Conservation (phyloP, 2,329 filamentous ascomycete genomes). For the Colletotrichum australisinense region DNA sequence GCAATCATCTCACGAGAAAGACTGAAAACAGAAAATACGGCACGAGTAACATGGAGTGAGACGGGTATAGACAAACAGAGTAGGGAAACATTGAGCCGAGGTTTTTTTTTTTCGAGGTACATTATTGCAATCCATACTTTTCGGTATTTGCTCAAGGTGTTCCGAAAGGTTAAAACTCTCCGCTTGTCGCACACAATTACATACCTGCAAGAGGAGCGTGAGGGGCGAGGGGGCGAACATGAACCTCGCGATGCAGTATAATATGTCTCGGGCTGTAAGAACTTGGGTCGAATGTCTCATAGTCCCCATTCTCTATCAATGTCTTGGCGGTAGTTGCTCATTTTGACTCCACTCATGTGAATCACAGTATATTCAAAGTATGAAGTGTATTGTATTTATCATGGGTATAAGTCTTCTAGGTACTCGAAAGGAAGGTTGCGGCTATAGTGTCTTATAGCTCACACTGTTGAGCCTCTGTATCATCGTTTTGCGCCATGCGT, state of each 20-base stretch:
- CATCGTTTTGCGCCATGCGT: constrained; percentile 39
- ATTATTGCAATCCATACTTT: background rate
- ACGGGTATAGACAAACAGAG: background rate
- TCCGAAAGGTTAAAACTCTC: background rate
- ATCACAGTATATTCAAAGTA: no score
- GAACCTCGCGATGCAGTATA: no score
- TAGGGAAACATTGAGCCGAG: background rate
- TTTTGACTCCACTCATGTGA: background rate
- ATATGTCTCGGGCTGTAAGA: no score
- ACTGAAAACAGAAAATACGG: background rate
- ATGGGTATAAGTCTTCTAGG: constrained; percentile 27
- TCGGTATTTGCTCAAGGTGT: background rate
- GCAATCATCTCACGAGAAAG: background rate
- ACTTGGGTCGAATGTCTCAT: no score
- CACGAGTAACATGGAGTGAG: background rate
- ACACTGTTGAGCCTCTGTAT: constrained; percentile 8
- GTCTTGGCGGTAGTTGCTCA: background rate
- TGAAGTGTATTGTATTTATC: constrained; percentile 1
- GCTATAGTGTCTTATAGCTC: background rate
- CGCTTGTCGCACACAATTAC: background rate
- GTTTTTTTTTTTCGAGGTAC: background rate
- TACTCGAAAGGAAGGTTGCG: constrained; percentile 1
- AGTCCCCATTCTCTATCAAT: background rate
- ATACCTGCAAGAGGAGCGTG: no score
- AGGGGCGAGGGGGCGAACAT: no score